Percentiles rank a stretch among this genome's conserved stretches.
Conservation (phyloP, 768 basidiomycete species). For the Suillus discolor region DNA sequence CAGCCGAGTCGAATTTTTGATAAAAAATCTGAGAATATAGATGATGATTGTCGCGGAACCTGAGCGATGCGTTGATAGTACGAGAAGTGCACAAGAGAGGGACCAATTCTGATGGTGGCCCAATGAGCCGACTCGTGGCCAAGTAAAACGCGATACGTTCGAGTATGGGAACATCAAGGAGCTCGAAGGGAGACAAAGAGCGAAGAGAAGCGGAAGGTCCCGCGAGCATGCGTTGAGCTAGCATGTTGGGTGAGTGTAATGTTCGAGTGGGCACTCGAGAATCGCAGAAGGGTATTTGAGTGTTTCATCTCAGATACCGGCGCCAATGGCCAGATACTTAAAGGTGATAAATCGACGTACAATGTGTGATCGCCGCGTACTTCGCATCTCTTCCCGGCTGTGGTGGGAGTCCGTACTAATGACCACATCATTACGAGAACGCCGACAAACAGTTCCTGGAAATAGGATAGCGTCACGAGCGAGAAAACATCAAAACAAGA, state of each 20-base stretch:
- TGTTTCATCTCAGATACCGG: conserved; percentile 22
- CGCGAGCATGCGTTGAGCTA: conserved; percentile 4
- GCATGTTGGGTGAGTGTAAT: conserved; percentile 1
- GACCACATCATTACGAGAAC: conserved; percentile 40
- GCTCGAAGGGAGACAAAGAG: conserved; percentile 21
- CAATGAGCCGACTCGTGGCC: conserved; percentile 39
- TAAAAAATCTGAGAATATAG: conserved; percentile 48
- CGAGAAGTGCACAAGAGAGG: conserved; percentile 43
- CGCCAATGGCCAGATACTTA: conserved; percentile 32
- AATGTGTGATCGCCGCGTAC: conserved; percentile 39
- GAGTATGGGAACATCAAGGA: conserved; percentile 26
- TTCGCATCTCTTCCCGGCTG: conserved; percentile 32
- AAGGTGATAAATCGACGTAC: conserved; percentile 39
- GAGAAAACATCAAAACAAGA: background rate
- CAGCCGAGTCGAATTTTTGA: conserved; percentile 46
- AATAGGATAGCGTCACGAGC: conserved; percentile 4
- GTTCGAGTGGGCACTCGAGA: conserved; percentile 8
- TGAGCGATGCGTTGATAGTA: conserved; percentile 37
- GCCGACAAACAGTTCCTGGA: conserved; percentile 6
- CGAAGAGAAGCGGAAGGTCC: conserved; percentile 7
- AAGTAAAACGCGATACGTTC: conserved; percentile 47
- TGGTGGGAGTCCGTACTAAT: conserved; percentile 29
- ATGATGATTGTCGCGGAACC: conserved; percentile 35
- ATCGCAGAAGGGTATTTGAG: conserved; percentile 23
- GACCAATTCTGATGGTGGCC: conserved; percentile 45